Percentiles rank a stretch among this genome's conserved stretches.
These are phyloP conservation scores for Globisporangium echinulatum DNA, from an alignment of 352 stramenopile species.

Conservation along the genomic window DNA sequence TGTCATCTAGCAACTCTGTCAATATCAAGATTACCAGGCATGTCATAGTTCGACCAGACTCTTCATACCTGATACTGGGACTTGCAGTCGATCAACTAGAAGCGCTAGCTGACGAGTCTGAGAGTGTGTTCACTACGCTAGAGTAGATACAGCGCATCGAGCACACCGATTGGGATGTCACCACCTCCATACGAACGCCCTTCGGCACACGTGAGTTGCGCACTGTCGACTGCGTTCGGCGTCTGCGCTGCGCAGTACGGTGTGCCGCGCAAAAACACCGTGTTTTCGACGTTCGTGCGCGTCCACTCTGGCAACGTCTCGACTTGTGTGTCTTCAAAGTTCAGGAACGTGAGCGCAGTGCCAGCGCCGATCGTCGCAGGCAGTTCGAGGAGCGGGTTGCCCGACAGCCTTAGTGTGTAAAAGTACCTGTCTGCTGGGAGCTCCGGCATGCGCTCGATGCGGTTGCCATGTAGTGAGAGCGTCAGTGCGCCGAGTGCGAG, in stretches of 20 bases:
- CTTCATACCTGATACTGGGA: too few species aligned
- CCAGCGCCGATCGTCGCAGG: background rate
- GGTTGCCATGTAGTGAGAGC: too few species aligned
- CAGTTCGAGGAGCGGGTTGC: conserved; percentile 1
- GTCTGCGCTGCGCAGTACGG: conserved; percentile 2
- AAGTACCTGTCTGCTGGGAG: too few species aligned
- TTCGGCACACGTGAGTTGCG: background rate
- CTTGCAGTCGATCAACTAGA: too few species aligned
- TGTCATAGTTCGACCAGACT: too few species aligned
- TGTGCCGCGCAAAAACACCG: background rate
- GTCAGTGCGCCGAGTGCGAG: background rate
- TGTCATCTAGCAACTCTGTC: too few species aligned
- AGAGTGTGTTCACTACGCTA: too few species aligned
- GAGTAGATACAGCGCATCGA: background rate
- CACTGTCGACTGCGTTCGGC: background rate
- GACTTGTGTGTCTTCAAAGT: background rate
- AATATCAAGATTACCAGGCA: too few species aligned
- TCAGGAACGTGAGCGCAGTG: background rate
- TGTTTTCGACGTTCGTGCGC: background rate
- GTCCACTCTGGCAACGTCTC: background rate
- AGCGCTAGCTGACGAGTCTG: too few species aligned
- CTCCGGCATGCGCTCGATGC: too few species aligned
- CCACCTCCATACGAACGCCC: too few species aligned
- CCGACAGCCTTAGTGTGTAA: background rate
- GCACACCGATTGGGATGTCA: background rate